Evolutionary conservation across 345 rosid species (phyloP).

Genomic region (Tarenaya hassleriana): DNA sequence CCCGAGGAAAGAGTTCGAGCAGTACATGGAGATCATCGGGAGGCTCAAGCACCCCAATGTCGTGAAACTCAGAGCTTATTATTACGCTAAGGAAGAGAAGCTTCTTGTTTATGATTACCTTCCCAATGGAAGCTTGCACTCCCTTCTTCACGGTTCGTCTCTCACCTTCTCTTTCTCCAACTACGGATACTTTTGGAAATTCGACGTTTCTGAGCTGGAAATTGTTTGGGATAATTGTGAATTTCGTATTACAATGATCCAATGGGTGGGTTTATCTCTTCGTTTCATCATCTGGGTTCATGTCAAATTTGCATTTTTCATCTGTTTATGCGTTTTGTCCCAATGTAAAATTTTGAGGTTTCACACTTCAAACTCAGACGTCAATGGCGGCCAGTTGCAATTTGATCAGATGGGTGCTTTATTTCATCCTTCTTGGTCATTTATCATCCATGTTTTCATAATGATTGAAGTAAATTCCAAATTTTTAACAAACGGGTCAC

Average conservation of each 20-base stretch:
- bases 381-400: neutral
- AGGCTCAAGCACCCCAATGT: slow-evolving; percentile 69
- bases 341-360: too few species aligned
- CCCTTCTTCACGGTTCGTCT: slow-evolving; percentile 72
- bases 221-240: too few species aligned
- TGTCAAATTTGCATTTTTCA: too few species aligned
- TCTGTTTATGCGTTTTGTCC: too few species aligned
- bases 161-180: neutral
- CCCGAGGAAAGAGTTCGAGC: slow-evolving; percentile 80
- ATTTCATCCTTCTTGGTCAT: neutral
- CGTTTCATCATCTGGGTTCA: too few species aligned
- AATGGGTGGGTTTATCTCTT: too few species aligned
- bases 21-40: slow-evolving; percentile 88
- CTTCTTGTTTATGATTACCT: slow-evolving; percentile 88
- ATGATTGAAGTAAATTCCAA: neutral
- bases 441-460: too few species aligned
- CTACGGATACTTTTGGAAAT: neutral
- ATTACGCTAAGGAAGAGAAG: slow-evolving; percentile 91
- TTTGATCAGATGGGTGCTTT: slow-evolving; percentile 4
- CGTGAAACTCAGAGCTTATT: slow-evolving; percentile 74
- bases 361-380: too few species aligned
- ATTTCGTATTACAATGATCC: too few species aligned
- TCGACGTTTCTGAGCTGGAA: too few species aligned
- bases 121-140: slow-evolving; percentile 78
- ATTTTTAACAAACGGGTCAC: too few species aligned